Evolutionary conservation across 1,139 yeast species (phyloP).

Genomic region (Zygosaccharomyces sapae): DNA sequence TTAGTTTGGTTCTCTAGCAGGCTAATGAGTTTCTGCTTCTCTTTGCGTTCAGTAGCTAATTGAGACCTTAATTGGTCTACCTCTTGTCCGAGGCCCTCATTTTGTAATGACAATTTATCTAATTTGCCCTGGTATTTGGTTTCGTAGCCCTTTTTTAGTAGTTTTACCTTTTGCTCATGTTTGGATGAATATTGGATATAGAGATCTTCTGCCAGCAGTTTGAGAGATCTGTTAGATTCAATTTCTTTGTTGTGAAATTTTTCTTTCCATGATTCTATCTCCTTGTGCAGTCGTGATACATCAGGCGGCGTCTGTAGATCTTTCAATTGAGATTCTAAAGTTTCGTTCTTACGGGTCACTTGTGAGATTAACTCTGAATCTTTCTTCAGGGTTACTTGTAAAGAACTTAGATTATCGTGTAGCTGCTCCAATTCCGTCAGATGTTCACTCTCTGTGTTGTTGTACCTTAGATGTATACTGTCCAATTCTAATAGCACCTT

Average conservation of each 20-base stretch:
- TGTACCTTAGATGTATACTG: conserved; percentile 25
- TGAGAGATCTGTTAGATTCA: conserved; percentile 49
- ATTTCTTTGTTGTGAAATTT: conserved; percentile 36
- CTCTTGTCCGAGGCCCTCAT: conserved; percentile 43
- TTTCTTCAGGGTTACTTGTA: conserved; percentile 30
- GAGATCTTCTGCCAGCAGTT: conserved; percentile 59
- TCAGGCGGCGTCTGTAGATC: conserved; percentile 19
- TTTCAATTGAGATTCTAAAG: conserved; percentile 12
- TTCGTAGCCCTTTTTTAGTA: conserved; percentile 51
- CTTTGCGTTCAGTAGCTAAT: conserved; percentile 47
- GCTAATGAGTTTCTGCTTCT: conserved; percentile 52
- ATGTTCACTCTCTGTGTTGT: conserved; percentile 36
- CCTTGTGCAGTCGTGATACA: conserved; percentile 22
- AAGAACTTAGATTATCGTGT: conserved; percentile 36
- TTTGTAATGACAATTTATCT: conserved; percentile 41
- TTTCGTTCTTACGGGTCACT: conserved; percentile 26
- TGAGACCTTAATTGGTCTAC: conserved; percentile 45
- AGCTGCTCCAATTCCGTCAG: conserved; percentile 38
- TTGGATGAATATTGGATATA: conserved; percentile 66
- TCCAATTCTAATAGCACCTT: conserved; percentile 29
- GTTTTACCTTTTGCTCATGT: conserved; percentile 60
- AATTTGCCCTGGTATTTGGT: conserved; percentile 46
- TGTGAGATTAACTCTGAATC: conserved; percentile 30
- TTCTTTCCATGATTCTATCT: conserved; percentile 31
- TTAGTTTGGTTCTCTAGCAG: conserved; percentile 43